Conservation (phyloP, 441 rosid species). For the Gossypium gossypioides region DNA sequence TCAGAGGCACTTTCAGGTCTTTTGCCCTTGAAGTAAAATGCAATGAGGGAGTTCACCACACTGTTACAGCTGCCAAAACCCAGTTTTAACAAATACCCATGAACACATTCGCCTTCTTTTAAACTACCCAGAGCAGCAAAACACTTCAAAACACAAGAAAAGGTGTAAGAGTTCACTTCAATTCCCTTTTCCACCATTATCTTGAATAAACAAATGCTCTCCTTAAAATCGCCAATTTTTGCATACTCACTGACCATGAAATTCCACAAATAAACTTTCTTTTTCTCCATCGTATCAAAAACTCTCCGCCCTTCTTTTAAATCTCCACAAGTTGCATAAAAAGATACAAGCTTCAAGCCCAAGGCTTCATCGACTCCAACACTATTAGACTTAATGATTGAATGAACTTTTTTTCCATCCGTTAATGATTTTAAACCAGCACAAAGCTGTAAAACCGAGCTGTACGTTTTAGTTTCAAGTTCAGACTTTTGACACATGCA, state of each 20-base stretch:
- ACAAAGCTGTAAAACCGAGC: constrained; percentile 50
- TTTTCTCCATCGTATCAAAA: constrained; percentile 36
- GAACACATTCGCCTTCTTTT: constrained; percentile 46
- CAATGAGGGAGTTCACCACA: constrained; percentile 42
- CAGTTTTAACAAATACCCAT: constrained; percentile 41
- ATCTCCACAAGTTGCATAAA: constrained; percentile 58
- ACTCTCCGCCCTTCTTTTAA: constrained; percentile 40
- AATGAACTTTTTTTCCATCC: constrained; percentile 43
- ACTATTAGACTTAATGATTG: constrained; percentile 31
- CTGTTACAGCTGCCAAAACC: constrained; percentile 33
- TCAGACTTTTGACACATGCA: constrained; percentile 22
- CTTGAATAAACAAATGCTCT: constrained; percentile 36
- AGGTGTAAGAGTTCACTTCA: constrained; percentile 36
- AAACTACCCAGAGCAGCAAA: constrained; percentile 35
- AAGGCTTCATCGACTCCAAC: constrained; percentile 34
- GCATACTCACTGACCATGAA: constrained; percentile 45
- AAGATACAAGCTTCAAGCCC: constrained; percentile 54
- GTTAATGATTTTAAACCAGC: constrained; percentile 39
- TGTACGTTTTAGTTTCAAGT: constrained; percentile 34
- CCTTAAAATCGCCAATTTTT: constrained; percentile 37
- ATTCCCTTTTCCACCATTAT: constrained; percentile 42
- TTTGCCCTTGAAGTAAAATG: constrained; percentile 36
- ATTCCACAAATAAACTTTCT: constrained; percentile 52
- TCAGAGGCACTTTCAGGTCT: constrained; percentile 39
- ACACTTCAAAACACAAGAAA: constrained; percentile 53